phyloP scores from a whole-genome alignment of 2,329 filamentous ascomycete genomes.

The Tolypocladium tundrense region DNA sequence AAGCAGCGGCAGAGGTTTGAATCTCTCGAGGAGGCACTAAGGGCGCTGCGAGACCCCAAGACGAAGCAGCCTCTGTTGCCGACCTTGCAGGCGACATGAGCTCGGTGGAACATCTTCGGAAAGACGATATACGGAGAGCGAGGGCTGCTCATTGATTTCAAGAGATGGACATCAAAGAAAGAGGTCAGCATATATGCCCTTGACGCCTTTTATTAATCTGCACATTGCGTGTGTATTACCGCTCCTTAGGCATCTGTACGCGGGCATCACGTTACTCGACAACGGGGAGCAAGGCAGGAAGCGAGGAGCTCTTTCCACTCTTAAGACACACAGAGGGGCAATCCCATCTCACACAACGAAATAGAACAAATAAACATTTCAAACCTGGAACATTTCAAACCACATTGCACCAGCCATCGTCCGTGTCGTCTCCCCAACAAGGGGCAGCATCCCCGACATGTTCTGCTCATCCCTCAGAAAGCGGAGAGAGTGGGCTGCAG shows the following conservation, averaged over 20 bases:
- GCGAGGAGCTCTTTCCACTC: background rate
- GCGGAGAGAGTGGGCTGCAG: slow-evolving; percentile 24
- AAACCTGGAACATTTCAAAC: background rate
- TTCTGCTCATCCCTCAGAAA: slow-evolving; percentile 29
- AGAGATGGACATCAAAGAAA: background rate
- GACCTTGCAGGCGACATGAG: slow-evolving; percentile 14
- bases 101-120: background rate
- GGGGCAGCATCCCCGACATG: slow-evolving; percentile 9
- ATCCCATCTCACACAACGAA: background rate
- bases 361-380: background rate
- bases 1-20: slow-evolving; percentile 37
- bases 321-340: background rate
- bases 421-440: background rate
- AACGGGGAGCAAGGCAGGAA: background rate
- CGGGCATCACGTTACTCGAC: background rate
- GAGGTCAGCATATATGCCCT: background rate
- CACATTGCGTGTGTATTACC: background rate
- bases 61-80: slow-evolving; percentile 44
- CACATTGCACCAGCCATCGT: background rate
- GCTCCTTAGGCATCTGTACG: background rate
- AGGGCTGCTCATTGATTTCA: background rate
- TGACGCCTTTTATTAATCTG: background rate
- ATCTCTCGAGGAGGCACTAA: slow-evolving; percentile 42
- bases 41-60: slow-evolving; percentile 42
- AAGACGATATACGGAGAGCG: background rate